phyloP scores from a whole-genome alignment of 1,284 basidiomycete species.

The Polyporus tsugae region DNA sequence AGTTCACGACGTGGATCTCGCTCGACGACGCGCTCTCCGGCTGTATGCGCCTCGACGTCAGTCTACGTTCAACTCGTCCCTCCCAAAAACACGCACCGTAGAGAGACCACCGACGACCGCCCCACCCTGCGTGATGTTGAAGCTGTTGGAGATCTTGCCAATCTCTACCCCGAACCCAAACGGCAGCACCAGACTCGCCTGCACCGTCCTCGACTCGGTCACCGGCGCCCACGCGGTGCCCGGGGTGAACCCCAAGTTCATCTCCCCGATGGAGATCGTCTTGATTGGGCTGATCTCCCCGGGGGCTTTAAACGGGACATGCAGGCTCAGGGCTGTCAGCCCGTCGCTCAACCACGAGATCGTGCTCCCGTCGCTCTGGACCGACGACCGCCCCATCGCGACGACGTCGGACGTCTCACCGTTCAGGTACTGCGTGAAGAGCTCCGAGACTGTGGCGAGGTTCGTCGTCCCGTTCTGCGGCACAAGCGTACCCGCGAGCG shows the following conservation, averaged over 20 bases:
- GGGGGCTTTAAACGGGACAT: slow-evolving; percentile 69
- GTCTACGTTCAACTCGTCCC: slow-evolving; percentile 13
- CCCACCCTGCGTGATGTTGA: slow-evolving; percentile 65
- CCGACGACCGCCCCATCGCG: slow-evolving; percentile 65
- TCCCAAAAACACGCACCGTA: slow-evolving; percentile 44
- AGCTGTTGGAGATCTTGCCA: slow-evolving; percentile 70
- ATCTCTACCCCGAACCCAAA: slow-evolving; percentile 82
- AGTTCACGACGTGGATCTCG: slow-evolving; percentile 56
- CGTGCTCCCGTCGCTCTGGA: slow-evolving; percentile 58
- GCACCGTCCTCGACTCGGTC: slow-evolving; percentile 65
- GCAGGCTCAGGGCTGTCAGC: slow-evolving; percentile 61
- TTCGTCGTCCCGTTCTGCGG: slow-evolving; percentile 59
- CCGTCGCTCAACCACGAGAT: slow-evolving; percentile 78
- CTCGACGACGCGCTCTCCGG: slow-evolving; percentile 69
- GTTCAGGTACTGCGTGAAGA: slow-evolving; percentile 83
- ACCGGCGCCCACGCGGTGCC: slow-evolving; percentile 67
- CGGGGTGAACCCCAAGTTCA: slow-evolving; percentile 67
- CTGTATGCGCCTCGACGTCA: slow-evolving; percentile 18
- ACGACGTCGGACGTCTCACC: slow-evolving; percentile 65
- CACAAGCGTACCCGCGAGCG: slow-evolving; percentile 66
- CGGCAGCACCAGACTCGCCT: slow-evolving; percentile 67
- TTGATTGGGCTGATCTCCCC: slow-evolving; percentile 73
- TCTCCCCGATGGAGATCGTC: slow-evolving; percentile 68
- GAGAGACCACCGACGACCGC: slow-evolving; percentile 60
- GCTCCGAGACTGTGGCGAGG: slow-evolving; percentile 62